phyloP scores from a whole-genome alignment of 1,139 yeast species.

The Yamadazyma friedrichii region DNA sequence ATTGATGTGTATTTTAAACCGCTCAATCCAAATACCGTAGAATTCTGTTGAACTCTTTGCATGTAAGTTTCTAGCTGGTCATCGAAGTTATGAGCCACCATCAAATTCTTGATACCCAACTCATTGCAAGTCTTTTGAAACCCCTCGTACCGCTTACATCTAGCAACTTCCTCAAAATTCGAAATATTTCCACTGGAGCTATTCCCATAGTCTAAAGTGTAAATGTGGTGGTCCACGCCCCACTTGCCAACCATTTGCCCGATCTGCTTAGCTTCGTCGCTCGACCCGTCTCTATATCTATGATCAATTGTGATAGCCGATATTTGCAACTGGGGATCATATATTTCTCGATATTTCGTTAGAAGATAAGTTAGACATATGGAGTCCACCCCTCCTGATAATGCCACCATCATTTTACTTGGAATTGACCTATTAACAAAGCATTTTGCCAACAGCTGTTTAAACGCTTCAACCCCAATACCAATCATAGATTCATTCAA shows the following conservation, averaged over 20 bases:
- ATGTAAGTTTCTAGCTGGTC: slow-evolving; percentile 74
- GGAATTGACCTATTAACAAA: slow-evolving; percentile 15
- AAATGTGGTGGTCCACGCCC: slow-evolving; percentile 41
- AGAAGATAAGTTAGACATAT: slow-evolving; percentile 59
- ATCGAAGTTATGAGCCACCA: slow-evolving; percentile 67
- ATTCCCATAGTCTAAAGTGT: slow-evolving; percentile 30
- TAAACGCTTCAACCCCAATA: slow-evolving; percentile 11
- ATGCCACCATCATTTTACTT: slow-evolving; percentile 37
- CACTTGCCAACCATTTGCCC: slow-evolving; percentile 31
- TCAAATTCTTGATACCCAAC: slow-evolving; percentile 29
- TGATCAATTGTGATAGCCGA: slow-evolving; percentile 62
- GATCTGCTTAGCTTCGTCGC: slow-evolving; percentile 46
- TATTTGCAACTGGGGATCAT: slow-evolving; percentile 28
- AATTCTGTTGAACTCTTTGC: slow-evolving; percentile 51
- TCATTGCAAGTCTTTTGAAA: slow-evolving; percentile 36
- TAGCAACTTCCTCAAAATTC: slow-evolving; percentile 57
- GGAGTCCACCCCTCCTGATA: slow-evolving; percentile 84
- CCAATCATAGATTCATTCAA: too few relatives aligned
- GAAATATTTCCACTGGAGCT: slow-evolving; percentile 23
- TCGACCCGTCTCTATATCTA: slow-evolving; percentile 45
- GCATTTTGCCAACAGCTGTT: slow-evolving; percentile 14
- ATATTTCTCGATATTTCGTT: slow-evolving; percentile 25
- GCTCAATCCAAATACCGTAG: slow-evolving; percentile 59
- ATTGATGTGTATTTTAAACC: slow-evolving; percentile 31
- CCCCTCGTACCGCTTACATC: slow-evolving; percentile 49